Evolutionary conservation across 2,329 filamentous ascomycete species (phyloP), one percentile per base, ranked within the genome.

Genomic region (Coniella lustricola): DNA sequence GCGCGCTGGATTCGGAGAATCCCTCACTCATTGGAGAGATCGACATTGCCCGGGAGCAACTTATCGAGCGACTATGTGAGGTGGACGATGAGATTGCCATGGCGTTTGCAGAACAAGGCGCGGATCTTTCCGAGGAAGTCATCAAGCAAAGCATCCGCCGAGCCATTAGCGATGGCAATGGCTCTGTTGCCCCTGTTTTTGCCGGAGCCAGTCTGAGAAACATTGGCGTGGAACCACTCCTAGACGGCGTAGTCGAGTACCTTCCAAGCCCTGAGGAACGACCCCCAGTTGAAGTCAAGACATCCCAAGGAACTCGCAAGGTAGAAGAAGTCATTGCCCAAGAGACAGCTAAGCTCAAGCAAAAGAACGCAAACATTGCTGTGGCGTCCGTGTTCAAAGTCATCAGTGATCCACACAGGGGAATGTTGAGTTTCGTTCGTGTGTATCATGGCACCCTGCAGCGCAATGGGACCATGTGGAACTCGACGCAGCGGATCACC

Each of bases 141-240:
- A 82, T 97, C 52, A 81, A 84, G 52, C 74, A 81, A 46, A 87
- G 85, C 53, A 76, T 98, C 29, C 81, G 90, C 31, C 77, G 82
- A 39, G 83, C 82, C 34, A 79, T 95, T 5, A 72, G 83, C 5
- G 72, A 74, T 40, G 79, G 82, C 1, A 76, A 84, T 9, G 89
- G 87, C 44, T 72, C 70, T n/a, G 72, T 94, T 16, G 85, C 93
- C 37, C 91, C 91, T 1, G 77, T 96, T 0, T 94, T 95, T 65
- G 88, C 88, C 1, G 91, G 91, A 2, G 90, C 91, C 4, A 96
- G 90, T 64, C 90, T 97, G 66, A 82, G 86, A 36, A 95, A 97
- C 56, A 88, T 97, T 53, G 93, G 93, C 7, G 90, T 97, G 3
- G 89, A 96, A 63, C 89, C 90, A 22, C 73, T 98, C 18, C 77